These are phyloP conservation scores for Durusdinium trenchii DNA, from an alignment of 73 alveolate genomes.

Conservation along the genomic window DNA sequence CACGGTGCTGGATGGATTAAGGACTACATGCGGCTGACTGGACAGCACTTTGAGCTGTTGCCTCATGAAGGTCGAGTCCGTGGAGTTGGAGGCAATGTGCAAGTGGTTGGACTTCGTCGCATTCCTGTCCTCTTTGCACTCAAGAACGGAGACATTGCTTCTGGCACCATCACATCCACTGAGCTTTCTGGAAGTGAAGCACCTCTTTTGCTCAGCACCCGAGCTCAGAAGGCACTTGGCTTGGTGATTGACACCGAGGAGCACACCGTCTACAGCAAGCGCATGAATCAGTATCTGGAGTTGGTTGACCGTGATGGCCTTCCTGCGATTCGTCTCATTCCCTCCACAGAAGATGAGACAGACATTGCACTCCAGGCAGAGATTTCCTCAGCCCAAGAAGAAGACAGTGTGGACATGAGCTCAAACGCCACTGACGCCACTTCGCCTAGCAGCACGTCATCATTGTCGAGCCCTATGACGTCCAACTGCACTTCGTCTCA, in stretches of 20 bases:
- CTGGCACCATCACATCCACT: not conserved
- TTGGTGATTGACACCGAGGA: not conserved
- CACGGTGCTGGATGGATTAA: not conserved
- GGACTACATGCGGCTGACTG: not conserved
- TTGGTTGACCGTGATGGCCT: not conserved
- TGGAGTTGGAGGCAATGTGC: not conserved
- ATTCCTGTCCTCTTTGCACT: not conserved
- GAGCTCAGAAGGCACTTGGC: not conserved
- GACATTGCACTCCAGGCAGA: too few species aligned
- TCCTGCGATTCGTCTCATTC: not conserved
- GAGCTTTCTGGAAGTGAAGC: not conserved
- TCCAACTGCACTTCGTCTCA: too few species aligned
- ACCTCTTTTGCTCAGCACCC: not conserved
- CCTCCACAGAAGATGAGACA: too few species aligned
- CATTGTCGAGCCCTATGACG: too few species aligned
- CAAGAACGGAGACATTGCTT: not conserved
- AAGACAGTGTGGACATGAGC: too few species aligned
- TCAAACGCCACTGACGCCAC: too few species aligned
- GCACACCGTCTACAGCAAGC: not conserved
- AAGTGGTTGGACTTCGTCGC: not conserved
- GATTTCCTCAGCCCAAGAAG: too few species aligned
- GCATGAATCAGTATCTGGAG: not conserved
- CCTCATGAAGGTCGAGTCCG: not conserved
- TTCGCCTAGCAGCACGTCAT: too few species aligned
- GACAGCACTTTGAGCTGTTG: not conserved